Base-by-base conservation (phyloP, 2,329 filamentous ascomycete genomes). In the Myotisia sp. region DNA sequence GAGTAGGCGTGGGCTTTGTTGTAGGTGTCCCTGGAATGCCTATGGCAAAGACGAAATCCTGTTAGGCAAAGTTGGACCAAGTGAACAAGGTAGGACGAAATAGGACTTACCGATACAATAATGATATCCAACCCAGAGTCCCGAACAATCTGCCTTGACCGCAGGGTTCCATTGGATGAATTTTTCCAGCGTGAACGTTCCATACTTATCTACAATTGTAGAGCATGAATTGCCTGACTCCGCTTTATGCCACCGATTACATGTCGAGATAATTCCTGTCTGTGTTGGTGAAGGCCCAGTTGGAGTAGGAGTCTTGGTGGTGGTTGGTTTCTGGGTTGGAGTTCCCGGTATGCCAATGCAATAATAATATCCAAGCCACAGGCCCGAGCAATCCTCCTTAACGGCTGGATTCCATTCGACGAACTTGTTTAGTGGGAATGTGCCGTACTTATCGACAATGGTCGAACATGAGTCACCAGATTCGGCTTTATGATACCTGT, bases 331-430 rank as follows among this genome's bases (percentile, higher is more conserved):
- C 5, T 5, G 8, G 8, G 5, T 31, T 12, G 29, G 29, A 7
- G 36, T 38, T 13, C 26, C 36, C 6, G 27, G 31, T 10, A 38
- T 12, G 4, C 40, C 44, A 3, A 48, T 42, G 23, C 49, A 51
- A 22, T 45, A 43, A 28, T 42, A 47, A 21, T 46, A 46, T 9
- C 41, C 46, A 13, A 26, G 14, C 37, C 42, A 40, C n/a, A 52
- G 23, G 14, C 24, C 34, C 1, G 29, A 14, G 36, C 49, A 52
- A 20, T 37, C 34, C n/a, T 14, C 8, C 10, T 12, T 9, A 21
- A 31, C 29, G 6, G 29, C 29, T 12, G 16, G 16, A 19, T 31
- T 31, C 29, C 29, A 35, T 16, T n/a, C 26, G n/a, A 24, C 26
- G 22, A 44, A 44, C 10, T 23, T 13, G 6, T 17, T 27, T 3